These are phyloP conservation scores for Cornus kousa DNA, from an alignment of 148 eudicot species.

Conservation along the genomic window DNA sequence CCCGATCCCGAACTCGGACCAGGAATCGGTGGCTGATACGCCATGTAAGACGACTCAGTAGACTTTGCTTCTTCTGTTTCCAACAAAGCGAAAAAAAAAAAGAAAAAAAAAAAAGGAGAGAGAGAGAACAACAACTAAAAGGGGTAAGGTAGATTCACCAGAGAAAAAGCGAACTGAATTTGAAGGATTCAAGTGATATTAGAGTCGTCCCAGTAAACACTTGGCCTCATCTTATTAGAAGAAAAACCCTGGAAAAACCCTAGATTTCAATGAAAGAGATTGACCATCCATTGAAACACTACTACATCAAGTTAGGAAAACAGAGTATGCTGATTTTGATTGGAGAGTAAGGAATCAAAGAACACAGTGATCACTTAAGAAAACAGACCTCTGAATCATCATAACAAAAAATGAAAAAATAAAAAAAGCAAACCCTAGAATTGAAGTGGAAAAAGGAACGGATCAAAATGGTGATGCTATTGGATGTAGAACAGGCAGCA, in stretches of 20 bases:
- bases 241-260: no score
- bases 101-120: no score
- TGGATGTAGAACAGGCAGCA: slow-evolving; percentile 19
- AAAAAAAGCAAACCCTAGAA: slow-evolving; percentile 26
- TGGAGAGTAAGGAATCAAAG: background rate
- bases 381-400: background rate
- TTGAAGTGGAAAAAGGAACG: slow-evolving; percentile 19
- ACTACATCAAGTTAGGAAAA: background rate
- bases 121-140: background rate
- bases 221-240: slow-evolving; percentile 13
- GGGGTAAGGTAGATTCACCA: background rate
- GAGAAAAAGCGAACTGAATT: background rate
- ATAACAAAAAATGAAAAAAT: background rate
- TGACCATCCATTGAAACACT: background rate
- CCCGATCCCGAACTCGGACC: slow-evolving; percentile 63
- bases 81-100: background rate
- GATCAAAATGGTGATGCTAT: slow-evolving; percentile 26
- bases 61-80: background rate
- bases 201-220: slow-evolving; percentile 22
- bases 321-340: background rate
- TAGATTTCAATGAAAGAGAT: background rate
- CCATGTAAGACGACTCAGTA: slow-evolving; percentile 25
- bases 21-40: slow-evolving; percentile 52
- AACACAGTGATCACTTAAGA: slow-evolving; percentile 2
- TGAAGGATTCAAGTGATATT: slow-evolving; percentile 1